Base-by-base conservation (phyloP, 2,329 filamentous ascomycete genomes). In the Arthrobotrys conoides region DNA sequence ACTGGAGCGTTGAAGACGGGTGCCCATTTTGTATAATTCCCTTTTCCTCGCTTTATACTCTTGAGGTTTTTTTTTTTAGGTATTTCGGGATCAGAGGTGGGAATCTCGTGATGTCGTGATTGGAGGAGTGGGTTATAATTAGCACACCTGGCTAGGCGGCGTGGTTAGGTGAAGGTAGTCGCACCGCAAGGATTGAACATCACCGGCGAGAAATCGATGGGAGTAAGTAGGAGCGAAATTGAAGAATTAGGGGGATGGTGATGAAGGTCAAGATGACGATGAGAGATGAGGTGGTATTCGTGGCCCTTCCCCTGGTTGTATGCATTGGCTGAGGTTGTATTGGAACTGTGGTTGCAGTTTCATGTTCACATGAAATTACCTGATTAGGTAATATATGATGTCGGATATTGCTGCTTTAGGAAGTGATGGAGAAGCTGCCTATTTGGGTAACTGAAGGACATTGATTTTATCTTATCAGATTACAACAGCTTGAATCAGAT, bases 1-100 rank as follows among this genome's bases (percentile, higher is more conserved):
- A 85, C 90, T 96, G 84, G 91, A 90, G 86, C 92, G 92, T 86
- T 93, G 93, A 83, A 95, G 89, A 86, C 93, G 92, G 82, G 89
- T 87, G 83, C 89, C 88, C 87, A 90, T 87, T 84, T 88, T 81
- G 36, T 9, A 8, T 38, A 14, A 38, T 41, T 12, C 22, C 20
- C 20, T 16, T 16, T 33, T 55, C 20, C 22, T 33, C 10, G n/a
- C 14, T 53, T 20, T 27, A n/a, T 53, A 38, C 9, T 8, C 27
- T 30, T 30, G 16, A 46, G 2, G 41, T 18, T 8, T 53, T 30
- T 27, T 46, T 53, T 12, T 53, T 30, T 27, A 30, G 30, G 10
- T 14, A 27, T 53, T 22, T 14, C 46, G 20, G 18, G 41, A 46
- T 20, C 22, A n/a, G 44, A 48, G 20, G n/a, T 48, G n/a, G 5